Percentiles rank a stretch among this genome's conserved stretches.
phyloP scores from a whole-genome alignment of 2,329 filamentous ascomycete species.

The Anisogramma anomala region DNA sequence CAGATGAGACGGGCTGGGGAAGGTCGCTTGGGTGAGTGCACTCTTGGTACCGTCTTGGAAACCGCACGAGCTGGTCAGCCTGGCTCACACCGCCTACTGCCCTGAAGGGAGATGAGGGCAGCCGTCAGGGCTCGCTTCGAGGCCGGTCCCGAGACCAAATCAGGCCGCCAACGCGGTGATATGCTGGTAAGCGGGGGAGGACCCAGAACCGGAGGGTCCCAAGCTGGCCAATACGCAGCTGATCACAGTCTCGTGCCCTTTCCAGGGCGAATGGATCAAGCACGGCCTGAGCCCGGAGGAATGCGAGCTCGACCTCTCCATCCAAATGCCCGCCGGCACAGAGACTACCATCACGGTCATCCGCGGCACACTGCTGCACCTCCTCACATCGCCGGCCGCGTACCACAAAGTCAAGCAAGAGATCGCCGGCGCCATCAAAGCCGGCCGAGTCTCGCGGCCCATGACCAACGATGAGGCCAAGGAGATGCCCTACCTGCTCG shows the following conservation, averaged over 20 bases:
- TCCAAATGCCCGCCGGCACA: conserved; percentile 30
- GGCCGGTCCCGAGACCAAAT: neutral
- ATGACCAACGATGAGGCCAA: conserved; percentile 17
- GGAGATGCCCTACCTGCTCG: conserved; percentile 23
- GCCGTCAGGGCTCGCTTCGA: neutral
- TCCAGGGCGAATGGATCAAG: conserved; percentile 9
- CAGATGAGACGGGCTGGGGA: conserved; percentile 10
- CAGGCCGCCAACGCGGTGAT: neutral
- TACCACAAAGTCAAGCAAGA: conserved; percentile 25
- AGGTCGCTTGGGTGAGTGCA: conserved; percentile 7
- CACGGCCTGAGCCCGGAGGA: neutral
- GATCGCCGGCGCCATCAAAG: conserved; percentile 30
- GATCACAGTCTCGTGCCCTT: neutral
- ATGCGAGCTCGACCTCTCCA: conserved; percentile 4
- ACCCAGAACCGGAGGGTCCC: neutral
- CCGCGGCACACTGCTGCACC: conserved; percentile 33
- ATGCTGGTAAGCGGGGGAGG: conserved; percentile 7
- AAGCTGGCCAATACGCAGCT: neutral
- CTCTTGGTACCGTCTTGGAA: too few relatives aligned
- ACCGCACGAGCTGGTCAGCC: neutral
- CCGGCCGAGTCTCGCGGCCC: conserved; percentile 23
- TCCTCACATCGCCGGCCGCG: conserved; percentile 31
- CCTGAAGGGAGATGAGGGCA: neutral
- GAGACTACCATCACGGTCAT: conserved; percentile 38
- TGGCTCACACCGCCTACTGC: neutral